A percentile compares a stretch with the other conserved stretches of the same genome.
Evolutionary conservation across 306 rosid genomes (phyloP).

Genomic region (Castanospermum australe): DNA sequence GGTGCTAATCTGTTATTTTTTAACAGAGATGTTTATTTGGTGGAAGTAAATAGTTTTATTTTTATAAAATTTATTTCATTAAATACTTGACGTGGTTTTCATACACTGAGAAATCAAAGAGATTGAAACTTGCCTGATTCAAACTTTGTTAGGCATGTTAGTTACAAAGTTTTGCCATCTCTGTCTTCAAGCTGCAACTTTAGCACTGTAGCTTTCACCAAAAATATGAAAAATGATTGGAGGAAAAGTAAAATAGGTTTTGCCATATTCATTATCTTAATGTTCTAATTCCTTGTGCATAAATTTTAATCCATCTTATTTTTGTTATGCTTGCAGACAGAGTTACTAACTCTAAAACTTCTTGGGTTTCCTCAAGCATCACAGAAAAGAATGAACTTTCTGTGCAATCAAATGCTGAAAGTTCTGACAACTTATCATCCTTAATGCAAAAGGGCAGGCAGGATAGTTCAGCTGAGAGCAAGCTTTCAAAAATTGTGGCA

Average conservation of each 20-base stretch:
- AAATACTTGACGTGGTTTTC: not conserved
- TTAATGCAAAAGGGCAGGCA: slow-evolving; percentile 29
- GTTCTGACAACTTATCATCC: slow-evolving; percentile 41
- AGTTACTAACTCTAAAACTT: slow-evolving; percentile 40
- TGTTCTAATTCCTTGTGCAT: slow-evolving; percentile 3
- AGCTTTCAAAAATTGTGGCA: slow-evolving; percentile 18
- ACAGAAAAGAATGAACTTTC: slow-evolving; percentile 35
- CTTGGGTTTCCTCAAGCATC: slow-evolving; percentile 37
- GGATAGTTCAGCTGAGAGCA: slow-evolving; percentile 31
- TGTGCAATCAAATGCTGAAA: slow-evolving; percentile 41
- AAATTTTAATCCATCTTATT: slow-evolving; percentile 17
- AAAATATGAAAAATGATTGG: not conserved
- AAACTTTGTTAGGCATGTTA: not conserved
- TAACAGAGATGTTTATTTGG: not conserved
- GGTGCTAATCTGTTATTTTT: not conserved
- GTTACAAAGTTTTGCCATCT: not conserved
- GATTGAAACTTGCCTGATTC: not conserved
- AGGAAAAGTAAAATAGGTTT: not conserved
- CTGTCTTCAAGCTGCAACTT: slow-evolving; percentile 18
- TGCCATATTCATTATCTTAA: not conserved
- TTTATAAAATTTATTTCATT: not conserved
- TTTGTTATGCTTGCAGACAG: slow-evolving; percentile 45
- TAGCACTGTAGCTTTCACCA: slow-evolving; percentile 10
- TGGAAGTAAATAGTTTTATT: not conserved
- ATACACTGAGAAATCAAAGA: not conserved